phyloP scores from a whole-genome alignment of 75 land plant genomes.

The Larix kaempferi region DNA sequence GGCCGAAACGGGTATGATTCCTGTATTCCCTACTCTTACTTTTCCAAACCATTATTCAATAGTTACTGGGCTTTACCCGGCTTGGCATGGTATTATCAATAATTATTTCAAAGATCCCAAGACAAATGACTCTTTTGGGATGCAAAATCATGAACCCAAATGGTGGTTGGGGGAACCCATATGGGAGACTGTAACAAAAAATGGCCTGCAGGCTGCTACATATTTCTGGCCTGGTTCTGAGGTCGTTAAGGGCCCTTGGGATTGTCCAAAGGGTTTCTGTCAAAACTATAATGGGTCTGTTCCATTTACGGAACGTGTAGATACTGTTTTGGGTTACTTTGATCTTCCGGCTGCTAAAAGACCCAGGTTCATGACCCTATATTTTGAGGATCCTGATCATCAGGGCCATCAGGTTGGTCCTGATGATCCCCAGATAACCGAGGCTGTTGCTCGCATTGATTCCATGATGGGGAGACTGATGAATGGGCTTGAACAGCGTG shows the following conservation, averaged over 20 bases:
- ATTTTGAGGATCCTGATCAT: conserved; percentile 90
- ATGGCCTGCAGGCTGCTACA: conserved; percentile 73
- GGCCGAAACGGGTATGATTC: conserved; percentile 78
- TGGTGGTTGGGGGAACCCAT: conserved; percentile 98
- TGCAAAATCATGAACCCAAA: conserved; percentile 62
- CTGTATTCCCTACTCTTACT: conserved; percentile 91
- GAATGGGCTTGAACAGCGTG: conserved; percentile 63
- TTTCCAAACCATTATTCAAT: conserved; percentile 98
- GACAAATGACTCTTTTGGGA: conserved; percentile 52
- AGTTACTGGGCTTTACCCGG: conserved; percentile 92
- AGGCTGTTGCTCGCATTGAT: conserved; percentile 65
- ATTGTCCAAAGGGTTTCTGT: conserved; percentile 48
- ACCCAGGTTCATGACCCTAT: conserved; percentile 71
- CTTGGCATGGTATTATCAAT: conserved; percentile 84
- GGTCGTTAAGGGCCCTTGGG: conserved; percentile 72
- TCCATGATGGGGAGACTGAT: conserved; percentile 68
- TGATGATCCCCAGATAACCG: conserved; percentile 73
- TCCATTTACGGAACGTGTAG: conserved; percentile 76
- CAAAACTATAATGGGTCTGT: conserved; percentile 55
- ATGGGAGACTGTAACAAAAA: conserved; percentile 84
- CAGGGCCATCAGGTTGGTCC: conserved; percentile 80
- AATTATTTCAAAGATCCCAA: conserved; percentile 70
- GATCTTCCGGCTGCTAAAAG: conserved; percentile 48
- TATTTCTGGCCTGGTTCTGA: conserved; percentile 97
- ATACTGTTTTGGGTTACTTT: conserved; percentile 62